Evolutionary conservation across 768 basidiomycete genomes (phyloP).

Genomic region (Lentinula boryana): DNA sequence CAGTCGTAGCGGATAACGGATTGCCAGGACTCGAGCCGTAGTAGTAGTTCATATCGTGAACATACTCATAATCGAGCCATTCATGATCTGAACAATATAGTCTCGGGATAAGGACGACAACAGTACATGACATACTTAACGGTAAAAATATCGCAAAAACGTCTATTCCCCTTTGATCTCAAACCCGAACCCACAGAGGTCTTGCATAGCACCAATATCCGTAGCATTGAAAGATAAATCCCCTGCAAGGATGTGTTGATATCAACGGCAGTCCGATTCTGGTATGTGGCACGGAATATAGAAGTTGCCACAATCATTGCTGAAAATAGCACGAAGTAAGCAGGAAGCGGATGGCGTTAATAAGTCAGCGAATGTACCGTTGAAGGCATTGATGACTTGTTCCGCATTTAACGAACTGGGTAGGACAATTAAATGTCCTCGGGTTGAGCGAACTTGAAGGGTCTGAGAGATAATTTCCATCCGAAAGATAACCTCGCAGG

Average conservation of each 20-base stretch:
- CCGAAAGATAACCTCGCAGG: constrained; percentile 33
- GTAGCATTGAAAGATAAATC: constrained; percentile 21
- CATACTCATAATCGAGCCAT: constrained; percentile 41
- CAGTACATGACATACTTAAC: constrained; percentile 14
- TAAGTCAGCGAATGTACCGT: constrained; percentile 32
- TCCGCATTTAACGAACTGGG: constrained; percentile 23
- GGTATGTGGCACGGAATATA: constrained; percentile 28
- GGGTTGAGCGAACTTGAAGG: constrained; percentile 23
- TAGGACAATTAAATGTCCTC: constrained; percentile 27
- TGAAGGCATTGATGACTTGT: constrained; percentile 19
- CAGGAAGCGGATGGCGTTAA: constrained; percentile 35
- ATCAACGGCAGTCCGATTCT: constrained; percentile 23
- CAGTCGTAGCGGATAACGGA: constrained; percentile 31
- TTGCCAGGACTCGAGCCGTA: constrained; percentile 43
- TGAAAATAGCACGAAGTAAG: constrained; percentile 23
- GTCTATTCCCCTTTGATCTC: constrained; percentile 29
- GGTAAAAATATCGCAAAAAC: constrained; percentile 35
- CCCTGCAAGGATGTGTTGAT: constrained; percentile 31
- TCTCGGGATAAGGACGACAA: not conserved
- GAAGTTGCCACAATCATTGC: constrained; percentile 21
- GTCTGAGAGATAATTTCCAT: constrained; percentile 30
- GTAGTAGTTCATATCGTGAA: constrained; percentile 39
- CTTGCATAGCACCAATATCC: constrained; percentile 37
- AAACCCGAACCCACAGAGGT: constrained; percentile 34
- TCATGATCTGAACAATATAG: constrained; percentile 21